Conservation (phyloP, 169 alveolate genomes). For the Cryptosporidium felis region DNA sequence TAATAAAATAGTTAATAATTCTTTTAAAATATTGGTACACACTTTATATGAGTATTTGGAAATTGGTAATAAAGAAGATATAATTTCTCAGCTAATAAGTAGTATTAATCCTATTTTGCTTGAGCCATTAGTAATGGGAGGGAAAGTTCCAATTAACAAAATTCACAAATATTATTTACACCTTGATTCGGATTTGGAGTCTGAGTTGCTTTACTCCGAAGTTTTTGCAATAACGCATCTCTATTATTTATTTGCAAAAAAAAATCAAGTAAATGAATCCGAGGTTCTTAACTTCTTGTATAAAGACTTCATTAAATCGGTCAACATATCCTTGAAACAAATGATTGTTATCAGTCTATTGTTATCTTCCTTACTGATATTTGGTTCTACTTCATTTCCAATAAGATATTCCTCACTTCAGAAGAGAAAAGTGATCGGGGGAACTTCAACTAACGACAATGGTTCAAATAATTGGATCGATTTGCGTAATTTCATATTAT, state of each 20-base stretch:
- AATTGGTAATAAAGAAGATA: background rate
- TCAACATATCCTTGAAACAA: slow-evolving; percentile 1
- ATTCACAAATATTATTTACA: slow-evolving; percentile 30
- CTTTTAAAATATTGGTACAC: slow-evolving; percentile 5
- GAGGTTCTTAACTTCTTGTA: slow-evolving; percentile 25
- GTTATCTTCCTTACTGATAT: background rate
- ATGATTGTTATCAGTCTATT: background rate
- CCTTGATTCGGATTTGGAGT: background rate
- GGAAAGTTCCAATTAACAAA: slow-evolving; percentile 9
- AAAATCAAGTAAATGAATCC: background rate
- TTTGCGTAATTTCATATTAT: slow-evolving; percentile 3
- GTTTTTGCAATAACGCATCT: background rate
- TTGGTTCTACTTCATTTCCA: background rate
- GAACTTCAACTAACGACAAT: background rate
- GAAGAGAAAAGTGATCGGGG: background rate
- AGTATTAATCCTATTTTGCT: slow-evolving; percentile 28
- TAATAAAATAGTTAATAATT: background rate
- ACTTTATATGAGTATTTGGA: background rate
- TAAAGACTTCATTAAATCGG: slow-evolving; percentile 3
- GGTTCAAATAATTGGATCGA: slow-evolving; percentile 5
- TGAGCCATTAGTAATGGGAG: background rate
- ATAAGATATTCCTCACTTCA: background rate
- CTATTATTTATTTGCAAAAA: background rate
- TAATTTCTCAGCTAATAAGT: background rate
- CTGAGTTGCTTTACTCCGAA: background rate